These are phyloP conservation scores for Cladosporium sp. DNA, from an alignment of 2,329 filamentous ascomycete genomes.

Conservation along the genomic window DNA sequence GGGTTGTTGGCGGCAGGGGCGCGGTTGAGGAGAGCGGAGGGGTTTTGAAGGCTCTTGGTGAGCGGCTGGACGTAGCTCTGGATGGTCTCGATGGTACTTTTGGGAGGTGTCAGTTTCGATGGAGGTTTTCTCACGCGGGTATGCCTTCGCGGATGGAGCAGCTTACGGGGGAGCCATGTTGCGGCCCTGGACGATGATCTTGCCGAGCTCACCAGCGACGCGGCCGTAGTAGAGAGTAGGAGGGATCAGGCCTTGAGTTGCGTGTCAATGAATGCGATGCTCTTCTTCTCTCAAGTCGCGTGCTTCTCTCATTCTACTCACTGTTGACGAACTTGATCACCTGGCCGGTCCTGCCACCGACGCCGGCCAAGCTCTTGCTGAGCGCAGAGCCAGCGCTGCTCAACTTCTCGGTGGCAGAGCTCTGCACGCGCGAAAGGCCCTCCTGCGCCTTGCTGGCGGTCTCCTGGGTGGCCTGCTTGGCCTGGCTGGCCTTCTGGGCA, in stretches of 20 bases:
- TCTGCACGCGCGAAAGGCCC: conserved; percentile 76
- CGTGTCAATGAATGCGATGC: not conserved
- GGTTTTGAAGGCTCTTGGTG: conserved; percentile 67
- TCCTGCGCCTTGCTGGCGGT: conserved; percentile 64
- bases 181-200: conserved; percentile 81
- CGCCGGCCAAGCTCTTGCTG: conserved; percentile 63
- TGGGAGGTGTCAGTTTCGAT: conserved; percentile 16
- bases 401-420: conserved; percentile 74
- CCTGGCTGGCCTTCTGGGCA: conserved; percentile 34
- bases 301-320: conserved; percentile 49
- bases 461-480: conserved; percentile 42
- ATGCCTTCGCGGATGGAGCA: not conserved
- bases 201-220: conserved; percentile 81
- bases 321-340: conserved; percentile 79
- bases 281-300: not conserved
- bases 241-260: conserved; percentile 70
- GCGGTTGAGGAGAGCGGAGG: conserved; percentile 49
- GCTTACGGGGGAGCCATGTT: conserved; percentile 95
- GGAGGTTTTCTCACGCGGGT: not conserved
- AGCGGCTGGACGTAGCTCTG: conserved; percentile 79
- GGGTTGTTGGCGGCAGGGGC: conserved; percentile 53
- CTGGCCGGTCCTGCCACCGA: conserved; percentile 79
- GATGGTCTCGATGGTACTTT: conserved; percentile 73
- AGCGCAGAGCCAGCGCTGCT: conserved; percentile 66
- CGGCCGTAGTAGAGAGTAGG: conserved; percentile 87